These are phyloP conservation scores for Hericium erinaceus DNA, from an alignment of 768 basidiomycete genomes.

Conservation along the genomic window DNA sequence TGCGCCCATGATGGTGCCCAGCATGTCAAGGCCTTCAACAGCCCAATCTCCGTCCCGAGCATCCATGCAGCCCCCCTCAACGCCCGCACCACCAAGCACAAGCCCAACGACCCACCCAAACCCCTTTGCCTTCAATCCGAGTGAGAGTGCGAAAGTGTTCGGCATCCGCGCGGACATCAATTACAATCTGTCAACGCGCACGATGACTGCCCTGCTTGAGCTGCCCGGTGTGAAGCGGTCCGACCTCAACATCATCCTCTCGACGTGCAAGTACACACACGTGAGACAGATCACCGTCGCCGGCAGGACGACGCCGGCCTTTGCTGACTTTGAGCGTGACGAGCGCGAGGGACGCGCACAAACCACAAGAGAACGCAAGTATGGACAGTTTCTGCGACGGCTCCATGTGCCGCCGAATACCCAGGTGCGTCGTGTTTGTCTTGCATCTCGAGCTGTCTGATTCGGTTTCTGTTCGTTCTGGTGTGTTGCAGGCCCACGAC, in stretches of 20 bases:
- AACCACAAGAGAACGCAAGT: slow-evolving; percentile 45
- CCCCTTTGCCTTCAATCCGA: too few species aligned
- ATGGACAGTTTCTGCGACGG: slow-evolving; percentile 39
- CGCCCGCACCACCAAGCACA: neutral
- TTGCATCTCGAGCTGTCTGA: slow-evolving; percentile 13
- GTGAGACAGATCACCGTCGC: slow-evolving; percentile 51
- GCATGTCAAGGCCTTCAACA: neutral
- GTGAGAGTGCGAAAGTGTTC: slow-evolving; percentile 16
- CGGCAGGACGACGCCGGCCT: slow-evolving; percentile 34
- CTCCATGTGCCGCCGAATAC: slow-evolving; percentile 48
- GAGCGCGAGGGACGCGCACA: slow-evolving; percentile 9
- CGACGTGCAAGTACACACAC: slow-evolving; percentile 51
- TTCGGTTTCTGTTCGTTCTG: slow-evolving; percentile 2
- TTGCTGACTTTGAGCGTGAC: slow-evolving; percentile 22
- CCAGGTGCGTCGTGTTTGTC: slow-evolving; percentile 33
- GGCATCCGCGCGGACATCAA: slow-evolving; percentile 53
- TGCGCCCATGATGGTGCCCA: slow-evolving; percentile 5
- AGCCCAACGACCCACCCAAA: neutral
- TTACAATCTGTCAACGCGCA: slow-evolving; percentile 41
- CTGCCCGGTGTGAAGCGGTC: slow-evolving; percentile 55
- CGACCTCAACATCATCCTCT: slow-evolving; percentile 51
- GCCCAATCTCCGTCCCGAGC: neutral
- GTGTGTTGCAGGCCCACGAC: slow-evolving; percentile 37
- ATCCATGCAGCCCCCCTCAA: neutral
- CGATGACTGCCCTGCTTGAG: slow-evolving; percentile 54